Conservation (phyloP, 73 alveolate genomes). For the Durusdinium trenchii region DNA sequence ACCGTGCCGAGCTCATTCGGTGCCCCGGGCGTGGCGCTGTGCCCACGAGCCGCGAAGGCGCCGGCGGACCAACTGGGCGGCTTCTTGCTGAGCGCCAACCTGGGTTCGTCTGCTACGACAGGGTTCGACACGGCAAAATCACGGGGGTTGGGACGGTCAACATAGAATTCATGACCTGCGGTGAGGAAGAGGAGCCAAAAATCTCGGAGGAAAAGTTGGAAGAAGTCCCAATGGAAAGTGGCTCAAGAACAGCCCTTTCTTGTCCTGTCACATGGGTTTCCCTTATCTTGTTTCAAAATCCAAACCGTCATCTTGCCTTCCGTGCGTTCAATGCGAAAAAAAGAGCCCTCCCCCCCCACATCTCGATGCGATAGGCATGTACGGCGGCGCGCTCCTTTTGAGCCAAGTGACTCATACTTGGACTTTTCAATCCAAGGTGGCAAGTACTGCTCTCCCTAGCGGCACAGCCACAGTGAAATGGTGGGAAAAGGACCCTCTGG, state of each 20-base stretch:
- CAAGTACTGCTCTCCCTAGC: constrained; percentile 23
- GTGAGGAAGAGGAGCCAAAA: no score
- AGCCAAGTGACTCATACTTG: constrained; percentile 41
- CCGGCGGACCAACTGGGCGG: constrained; percentile 53
- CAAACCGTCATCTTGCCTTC: neutral
- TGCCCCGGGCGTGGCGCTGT: neutral
- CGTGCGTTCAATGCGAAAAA: neutral
- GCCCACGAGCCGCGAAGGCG: constrained; percentile 57
- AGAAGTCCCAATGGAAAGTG: no score
- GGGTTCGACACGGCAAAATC: no score
- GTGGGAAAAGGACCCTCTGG: neutral
- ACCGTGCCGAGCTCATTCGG: neutral
- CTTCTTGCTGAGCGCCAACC: constrained; percentile 44
- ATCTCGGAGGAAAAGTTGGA: no score
- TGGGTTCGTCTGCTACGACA: no score
- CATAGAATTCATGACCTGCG: no score
- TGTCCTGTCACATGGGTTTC: neutral
- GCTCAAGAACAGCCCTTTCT: no score
- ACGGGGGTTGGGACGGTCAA: no score
- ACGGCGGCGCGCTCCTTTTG: no score
- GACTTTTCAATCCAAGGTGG: constrained; percentile 54
- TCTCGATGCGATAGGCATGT: neutral
- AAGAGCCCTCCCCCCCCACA: neutral
- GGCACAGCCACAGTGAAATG: neutral
- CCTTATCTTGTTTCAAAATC: neutral